Evolutionary conservation across 495 filamentous ascomycete genomes (phyloP), one percentile per base, ranked within the genome.

Genomic region (Daldinia childiae): DNA sequence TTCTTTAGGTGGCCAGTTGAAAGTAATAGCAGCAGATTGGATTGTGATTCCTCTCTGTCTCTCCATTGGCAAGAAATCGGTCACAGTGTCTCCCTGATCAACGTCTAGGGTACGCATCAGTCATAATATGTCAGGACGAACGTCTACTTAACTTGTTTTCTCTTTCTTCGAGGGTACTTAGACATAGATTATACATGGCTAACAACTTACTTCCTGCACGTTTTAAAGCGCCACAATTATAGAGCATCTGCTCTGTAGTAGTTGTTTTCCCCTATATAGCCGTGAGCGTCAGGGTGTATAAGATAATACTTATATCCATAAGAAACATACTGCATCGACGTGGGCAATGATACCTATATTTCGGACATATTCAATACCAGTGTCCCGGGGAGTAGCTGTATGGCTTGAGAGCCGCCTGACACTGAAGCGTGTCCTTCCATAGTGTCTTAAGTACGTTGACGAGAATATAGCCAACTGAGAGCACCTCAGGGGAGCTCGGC

Each of bases 341-440:
- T 99, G 96, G 39, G 96, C 96, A 78, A 99, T 97, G 68, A 99
- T 99, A 41, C 96, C 96, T 81, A 99, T 98, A 77, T 99, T 99
- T 66, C 95, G 86, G 56, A 94, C 95, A 62, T 74, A 80, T 19
- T 81, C 73, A 14, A 82, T 78, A 36, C 71, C 78, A 24, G 79
- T 66, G 15, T 82, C 80, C 12, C 79, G 76, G 34, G 77, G 45
- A 43, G 56, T 15, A 30, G 36, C 7, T 24, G 63, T 26, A 4
- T 11, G 61, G 26, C 62, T 71, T 7, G 74, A 65, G 56, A 54
- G 6, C 24, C 34, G 56, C 48, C 74, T 72, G 32, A 38, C 15
- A 38, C 27, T 52, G 48, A 57, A 59, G 21, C 43, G 64, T 26
- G 50, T 38, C 24, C 27, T 56, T 24, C 52, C 63, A 45, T 57